Conservation (phyloP, 306 rosid genomes). For the Parietaria judaica region DNA sequence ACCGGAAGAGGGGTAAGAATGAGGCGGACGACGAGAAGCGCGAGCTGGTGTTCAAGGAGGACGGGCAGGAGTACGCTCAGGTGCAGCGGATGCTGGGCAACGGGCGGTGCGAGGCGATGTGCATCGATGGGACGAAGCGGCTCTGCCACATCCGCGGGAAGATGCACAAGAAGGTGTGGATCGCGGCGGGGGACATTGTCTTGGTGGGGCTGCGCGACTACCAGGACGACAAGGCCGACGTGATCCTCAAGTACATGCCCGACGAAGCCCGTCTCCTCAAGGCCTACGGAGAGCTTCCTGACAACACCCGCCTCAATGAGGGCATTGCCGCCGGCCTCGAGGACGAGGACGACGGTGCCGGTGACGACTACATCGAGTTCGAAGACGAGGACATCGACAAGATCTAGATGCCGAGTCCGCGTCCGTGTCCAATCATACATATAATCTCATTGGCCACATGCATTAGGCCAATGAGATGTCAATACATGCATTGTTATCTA, state of each 20-base stretch:
- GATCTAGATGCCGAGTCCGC: slow-evolving; percentile 6
- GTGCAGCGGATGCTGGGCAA: slow-evolving; percentile 48
- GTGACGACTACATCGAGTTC: slow-evolving; percentile 44
- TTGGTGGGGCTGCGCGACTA: slow-evolving; percentile 51
- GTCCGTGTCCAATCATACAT: no score
- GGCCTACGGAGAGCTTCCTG: slow-evolving; percentile 63
- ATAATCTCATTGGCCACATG: no score
- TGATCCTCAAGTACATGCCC: slow-evolving; percentile 56
- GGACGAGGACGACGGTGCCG: slow-evolving; percentile 41
- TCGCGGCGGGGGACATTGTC: slow-evolving; percentile 54
- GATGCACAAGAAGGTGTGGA: slow-evolving; percentile 72
- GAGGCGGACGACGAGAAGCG: slow-evolving; percentile 52
- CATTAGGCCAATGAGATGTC: no score
- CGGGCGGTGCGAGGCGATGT: slow-evolving; percentile 50
- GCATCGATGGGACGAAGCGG: slow-evolving; percentile 49
- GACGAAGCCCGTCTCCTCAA: slow-evolving; percentile 56
- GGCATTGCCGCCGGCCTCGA: slow-evolving; percentile 43
- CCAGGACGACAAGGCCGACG: slow-evolving; percentile 63
- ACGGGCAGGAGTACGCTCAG: slow-evolving; percentile 57
- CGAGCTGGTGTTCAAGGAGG: slow-evolving; percentile 58
- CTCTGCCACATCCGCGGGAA: slow-evolving; percentile 54
- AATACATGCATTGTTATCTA: no score
- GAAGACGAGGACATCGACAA: slow-evolving; percentile 56
- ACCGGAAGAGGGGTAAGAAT: slow-evolving; percentile 59
- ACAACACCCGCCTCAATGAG: slow-evolving; percentile 42